phyloP scores from a whole-genome alignment of 148 eudicot genomes.

The Spergularia bocconei region DNA sequence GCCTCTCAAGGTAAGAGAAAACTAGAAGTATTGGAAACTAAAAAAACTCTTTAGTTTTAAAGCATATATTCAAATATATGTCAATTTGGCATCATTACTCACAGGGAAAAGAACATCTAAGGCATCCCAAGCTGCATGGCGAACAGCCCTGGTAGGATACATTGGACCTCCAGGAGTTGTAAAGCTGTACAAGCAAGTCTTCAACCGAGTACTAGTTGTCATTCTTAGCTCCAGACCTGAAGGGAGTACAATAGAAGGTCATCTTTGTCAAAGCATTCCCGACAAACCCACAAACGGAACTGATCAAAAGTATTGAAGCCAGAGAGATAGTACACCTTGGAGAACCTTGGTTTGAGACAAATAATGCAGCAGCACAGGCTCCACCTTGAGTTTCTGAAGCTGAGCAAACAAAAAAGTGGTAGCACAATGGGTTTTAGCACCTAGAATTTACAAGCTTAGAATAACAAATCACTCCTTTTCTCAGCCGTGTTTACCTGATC shows the following conservation, averaged over 20 bases:
- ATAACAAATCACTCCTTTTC: not conserved
- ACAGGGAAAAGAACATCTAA: constrained; percentile 90
- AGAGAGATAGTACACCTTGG: constrained; percentile 46
- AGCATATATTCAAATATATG: not conserved
- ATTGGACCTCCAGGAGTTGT: constrained; percentile 98
- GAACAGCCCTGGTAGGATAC: constrained; percentile 94
- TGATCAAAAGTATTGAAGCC: not conserved
- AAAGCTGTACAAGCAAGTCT: constrained; percentile 91
- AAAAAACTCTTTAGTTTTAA: not conserved
- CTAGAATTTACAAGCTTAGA: constrained; percentile 2
- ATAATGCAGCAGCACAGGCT: constrained; percentile 92
- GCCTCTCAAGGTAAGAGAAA: no score
- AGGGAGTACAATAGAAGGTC: constrained; percentile 9
- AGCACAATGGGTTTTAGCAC: not conserved
- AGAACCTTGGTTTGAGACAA: constrained; percentile 69
- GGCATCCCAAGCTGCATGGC: constrained; percentile 97
- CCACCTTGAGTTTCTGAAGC: constrained; percentile 94
- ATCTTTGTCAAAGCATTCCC: not conserved
- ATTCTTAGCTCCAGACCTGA: constrained; percentile 85
- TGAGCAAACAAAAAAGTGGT: constrained; percentile 29
- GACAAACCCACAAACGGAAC: not conserved
- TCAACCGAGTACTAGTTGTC: constrained; percentile 89
- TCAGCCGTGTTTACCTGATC: constrained; percentile 63
- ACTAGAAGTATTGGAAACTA: not conserved
- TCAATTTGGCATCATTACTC: constrained; percentile 32